Conservation (phyloP, 768 basidiomycete species). For the Suillus hirtellus region DNA sequence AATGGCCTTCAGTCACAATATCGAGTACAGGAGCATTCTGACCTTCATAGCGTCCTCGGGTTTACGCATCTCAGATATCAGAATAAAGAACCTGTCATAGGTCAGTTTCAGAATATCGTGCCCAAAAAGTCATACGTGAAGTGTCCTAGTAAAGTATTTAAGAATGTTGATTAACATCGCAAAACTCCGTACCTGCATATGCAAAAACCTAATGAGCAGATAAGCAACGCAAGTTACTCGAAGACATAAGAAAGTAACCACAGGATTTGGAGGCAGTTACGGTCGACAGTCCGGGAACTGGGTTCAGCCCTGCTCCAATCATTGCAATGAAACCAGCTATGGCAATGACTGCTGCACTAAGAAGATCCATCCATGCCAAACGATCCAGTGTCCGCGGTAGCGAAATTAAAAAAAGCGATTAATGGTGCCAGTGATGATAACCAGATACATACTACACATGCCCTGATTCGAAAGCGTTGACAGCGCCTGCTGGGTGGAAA, state of each 20-base stretch:
- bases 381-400: constrained; percentile 49
- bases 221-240: constrained; percentile 1
- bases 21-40: neutral
- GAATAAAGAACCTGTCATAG: constrained; percentile 50
- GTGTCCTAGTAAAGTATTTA: constrained; percentile 23
- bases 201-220: constrained; percentile 41
- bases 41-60: constrained; percentile 61
- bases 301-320: constrained; percentile 50
- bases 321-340: constrained; percentile 49
- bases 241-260: constrained; percentile 24
- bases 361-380: constrained; percentile 47
- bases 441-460: constrained; percentile 45
- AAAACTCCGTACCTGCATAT: constrained; percentile 42
- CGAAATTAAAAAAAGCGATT: constrained; percentile 37
- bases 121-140: neutral
- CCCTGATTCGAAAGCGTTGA: constrained; percentile 48
- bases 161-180: neutral
- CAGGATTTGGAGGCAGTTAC: constrained; percentile 45
- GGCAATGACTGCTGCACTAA: constrained; percentile 43
- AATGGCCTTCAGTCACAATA: neutral
- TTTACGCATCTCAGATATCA: constrained; percentile 56
- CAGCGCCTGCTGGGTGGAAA: constrained; percentile 55
- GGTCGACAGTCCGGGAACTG: constrained; percentile 41
- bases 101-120: constrained; percentile 4
- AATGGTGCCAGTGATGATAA: constrained; percentile 48